phyloP scores from a whole-genome alignment of 257 asterid genomes.

The Jacaranda mimosifolia region DNA sequence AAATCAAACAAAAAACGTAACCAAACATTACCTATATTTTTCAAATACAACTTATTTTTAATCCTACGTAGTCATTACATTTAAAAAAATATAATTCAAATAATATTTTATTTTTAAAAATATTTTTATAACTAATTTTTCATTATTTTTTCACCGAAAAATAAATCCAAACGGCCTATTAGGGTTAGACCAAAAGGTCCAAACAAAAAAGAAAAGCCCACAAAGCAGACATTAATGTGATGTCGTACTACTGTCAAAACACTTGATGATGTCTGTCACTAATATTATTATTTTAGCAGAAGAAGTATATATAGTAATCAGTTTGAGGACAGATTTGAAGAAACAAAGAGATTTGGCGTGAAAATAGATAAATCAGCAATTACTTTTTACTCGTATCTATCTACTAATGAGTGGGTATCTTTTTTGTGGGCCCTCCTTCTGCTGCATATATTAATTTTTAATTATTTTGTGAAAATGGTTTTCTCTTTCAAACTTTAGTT shows the following conservation, averaged over 20 bases:
- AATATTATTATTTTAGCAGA: not conserved
- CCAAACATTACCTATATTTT: no score
- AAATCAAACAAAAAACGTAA: no score
- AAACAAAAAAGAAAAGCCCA: not conserved
- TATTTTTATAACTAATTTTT: no score
- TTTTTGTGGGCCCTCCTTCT: not conserved
- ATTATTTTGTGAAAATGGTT: not conserved
- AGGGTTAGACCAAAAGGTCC: no score
- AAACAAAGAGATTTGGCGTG: conserved; percentile 17
- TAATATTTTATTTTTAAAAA: no score
- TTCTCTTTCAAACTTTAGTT: not conserved
- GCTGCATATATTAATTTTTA: no score
- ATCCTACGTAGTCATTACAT: no score
- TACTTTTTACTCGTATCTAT: not conserved
- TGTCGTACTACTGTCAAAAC: not conserved
- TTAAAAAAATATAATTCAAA: no score
- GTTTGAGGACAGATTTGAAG: conserved; percentile 8
- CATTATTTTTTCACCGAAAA: no score
- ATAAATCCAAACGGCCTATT: no score
- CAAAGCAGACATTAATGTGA: not conserved
- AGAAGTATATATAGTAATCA: not conserved
- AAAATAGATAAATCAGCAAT: conserved; percentile 27
- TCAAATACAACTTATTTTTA: no score
- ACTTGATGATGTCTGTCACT: conserved; percentile 3
- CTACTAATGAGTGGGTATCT: conserved; percentile 5